Percentiles rank a stretch among this genome's conserved stretches.
Evolutionary conservation across 768 basidiomycete genomes (phyloP).

Genomic region (Termitomyces titanicus): DNA sequence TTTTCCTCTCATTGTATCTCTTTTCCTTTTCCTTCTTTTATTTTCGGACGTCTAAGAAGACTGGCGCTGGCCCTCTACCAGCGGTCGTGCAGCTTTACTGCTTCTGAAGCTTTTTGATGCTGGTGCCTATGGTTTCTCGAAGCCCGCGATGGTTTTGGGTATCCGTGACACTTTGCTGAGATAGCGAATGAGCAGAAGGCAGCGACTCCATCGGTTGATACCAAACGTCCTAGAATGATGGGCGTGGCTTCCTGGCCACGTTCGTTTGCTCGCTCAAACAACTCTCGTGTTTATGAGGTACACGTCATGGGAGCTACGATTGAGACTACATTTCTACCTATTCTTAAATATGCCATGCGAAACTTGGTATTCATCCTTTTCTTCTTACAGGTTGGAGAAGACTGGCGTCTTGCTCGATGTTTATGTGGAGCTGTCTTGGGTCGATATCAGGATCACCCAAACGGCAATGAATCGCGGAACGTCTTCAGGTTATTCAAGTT

Average conservation of each 20-base stretch:
- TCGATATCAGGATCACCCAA: constrained; percentile 52
- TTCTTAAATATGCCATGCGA: constrained; percentile 11
- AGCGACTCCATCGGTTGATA: constrained; percentile 78
- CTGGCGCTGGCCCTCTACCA: constrained; percentile 76
- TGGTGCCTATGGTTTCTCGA: constrained; percentile 23
- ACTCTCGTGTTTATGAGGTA: constrained; percentile 74
- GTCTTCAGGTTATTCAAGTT: constrained; percentile 81
- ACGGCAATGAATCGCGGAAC: constrained; percentile 26
- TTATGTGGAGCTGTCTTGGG: constrained; percentile 83
- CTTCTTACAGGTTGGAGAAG: constrained; percentile 46
- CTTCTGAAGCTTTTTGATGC: constrained; percentile 15
- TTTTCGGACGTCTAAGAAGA: constrained; percentile 97
- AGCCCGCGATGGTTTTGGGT: constrained; percentile 63
- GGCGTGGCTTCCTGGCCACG: constrained; percentile 12
- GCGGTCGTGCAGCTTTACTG: constrained; percentile 41
- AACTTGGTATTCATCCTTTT: constrained; percentile 8
- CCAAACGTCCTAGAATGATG: constrained; percentile 82
- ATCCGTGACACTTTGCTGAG: constrained; percentile 14
- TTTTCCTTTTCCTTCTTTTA: constrained; percentile 7
- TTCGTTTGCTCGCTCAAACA: constrained; percentile 69
- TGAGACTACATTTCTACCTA: constrained; percentile 59
- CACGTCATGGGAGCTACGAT: constrained; percentile 85
- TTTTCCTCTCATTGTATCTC: constrained; percentile 4
- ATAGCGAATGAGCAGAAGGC: constrained; percentile 21
- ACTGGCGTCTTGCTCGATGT: constrained; percentile 68